These are phyloP conservation scores for Talaromyces atroroseus DNA, from an alignment of 2,329 filamentous ascomycete species.

Conservation along the genomic window DNA sequence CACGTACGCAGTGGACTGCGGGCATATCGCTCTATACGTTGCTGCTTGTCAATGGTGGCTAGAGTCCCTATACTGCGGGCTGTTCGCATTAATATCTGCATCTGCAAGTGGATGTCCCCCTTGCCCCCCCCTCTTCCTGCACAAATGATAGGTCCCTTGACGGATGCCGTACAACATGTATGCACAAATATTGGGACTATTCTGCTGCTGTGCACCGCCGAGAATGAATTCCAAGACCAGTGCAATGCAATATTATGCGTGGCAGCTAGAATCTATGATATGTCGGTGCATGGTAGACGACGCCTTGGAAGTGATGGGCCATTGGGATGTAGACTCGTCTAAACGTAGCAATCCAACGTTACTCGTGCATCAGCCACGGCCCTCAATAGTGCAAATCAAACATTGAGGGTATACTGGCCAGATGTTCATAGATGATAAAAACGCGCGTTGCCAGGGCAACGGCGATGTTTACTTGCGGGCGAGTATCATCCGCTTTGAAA, in stretches of 20 bases:
- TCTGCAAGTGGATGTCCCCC: neutral
- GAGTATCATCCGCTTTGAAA: neutral
- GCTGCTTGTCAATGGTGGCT: neutral
- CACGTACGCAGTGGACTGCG: neutral
- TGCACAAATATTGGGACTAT: no score
- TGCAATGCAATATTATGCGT: neutral
- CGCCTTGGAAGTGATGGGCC: no score
- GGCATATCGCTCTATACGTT: slow-evolving; percentile 1
- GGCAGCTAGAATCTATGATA: neutral
- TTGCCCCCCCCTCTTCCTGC: neutral
- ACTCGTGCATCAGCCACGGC: neutral
- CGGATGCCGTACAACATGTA: no score
- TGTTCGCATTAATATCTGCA: neutral
- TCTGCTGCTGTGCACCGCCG: no score
- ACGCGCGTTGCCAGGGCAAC: slow-evolving; percentile 1
- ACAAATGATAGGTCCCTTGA: neutral
- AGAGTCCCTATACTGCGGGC: neutral
- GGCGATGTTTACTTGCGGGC: neutral
- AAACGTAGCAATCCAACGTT: neutral
- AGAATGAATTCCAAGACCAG: neutral
- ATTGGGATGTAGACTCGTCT: neutral
- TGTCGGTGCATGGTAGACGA: no score
- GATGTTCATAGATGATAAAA: neutral
- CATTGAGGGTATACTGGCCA: no score
- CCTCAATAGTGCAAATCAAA: neutral